Evolutionary conservation across 352 stramenopile species (phyloP).

Genomic region (Phytophthora sp.): DNA sequence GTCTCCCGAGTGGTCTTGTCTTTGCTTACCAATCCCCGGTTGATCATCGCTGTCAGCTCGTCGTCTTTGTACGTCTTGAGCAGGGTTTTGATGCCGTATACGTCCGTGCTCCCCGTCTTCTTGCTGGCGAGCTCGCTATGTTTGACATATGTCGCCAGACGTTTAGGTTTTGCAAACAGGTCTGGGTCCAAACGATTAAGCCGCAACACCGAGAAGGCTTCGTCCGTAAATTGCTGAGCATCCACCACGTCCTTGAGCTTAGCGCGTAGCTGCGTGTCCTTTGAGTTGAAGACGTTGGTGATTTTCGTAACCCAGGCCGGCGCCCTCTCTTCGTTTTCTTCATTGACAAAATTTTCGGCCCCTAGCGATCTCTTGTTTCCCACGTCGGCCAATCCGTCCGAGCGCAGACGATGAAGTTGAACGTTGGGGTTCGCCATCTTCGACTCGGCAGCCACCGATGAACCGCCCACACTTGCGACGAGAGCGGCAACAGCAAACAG

Average conservation of each 20-base stretch:
- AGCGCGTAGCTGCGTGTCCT: too few relatives aligned
- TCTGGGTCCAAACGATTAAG: background rate
- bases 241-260: background rate
- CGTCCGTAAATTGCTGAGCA: background rate
- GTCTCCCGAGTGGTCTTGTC: too few relatives aligned
- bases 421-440: background rate
- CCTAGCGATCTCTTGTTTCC: background rate
- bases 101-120: too few relatives aligned
- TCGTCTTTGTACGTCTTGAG: too few relatives aligned
- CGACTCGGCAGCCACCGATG: background rate
- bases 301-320: too few relatives aligned
- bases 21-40: too few relatives aligned
- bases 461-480: background rate
- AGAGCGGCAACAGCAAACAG: background rate
- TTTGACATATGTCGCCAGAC: background rate
- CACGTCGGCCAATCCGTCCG: background rate
- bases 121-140: background rate
- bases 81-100: too few relatives aligned
- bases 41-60: too few relatives aligned
- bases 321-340: slow-evolving; percentile 9
- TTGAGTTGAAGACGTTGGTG: too few relatives aligned
- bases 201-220: background rate
- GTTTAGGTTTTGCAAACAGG: background rate
- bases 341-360: background rate
- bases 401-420: background rate